Conservation (phyloP, 2,329 filamentous ascomycete species). For the Mycogone perniciosa region DNA sequence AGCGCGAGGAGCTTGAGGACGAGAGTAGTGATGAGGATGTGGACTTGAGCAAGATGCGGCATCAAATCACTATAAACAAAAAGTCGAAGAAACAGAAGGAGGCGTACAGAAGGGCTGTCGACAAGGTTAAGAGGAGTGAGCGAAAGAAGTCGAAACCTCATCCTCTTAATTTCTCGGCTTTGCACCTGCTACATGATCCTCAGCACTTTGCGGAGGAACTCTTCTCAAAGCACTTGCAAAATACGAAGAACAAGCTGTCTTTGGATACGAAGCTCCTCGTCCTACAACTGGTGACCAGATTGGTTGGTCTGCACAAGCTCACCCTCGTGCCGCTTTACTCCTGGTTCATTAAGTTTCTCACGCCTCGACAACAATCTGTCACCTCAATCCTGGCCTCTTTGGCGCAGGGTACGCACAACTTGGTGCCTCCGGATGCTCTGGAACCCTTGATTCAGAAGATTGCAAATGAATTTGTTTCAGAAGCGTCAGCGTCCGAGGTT, state of each 20-base stretch:
- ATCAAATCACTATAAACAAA: slow-evolving; percentile 89
- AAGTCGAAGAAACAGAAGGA: slow-evolving; percentile 86
- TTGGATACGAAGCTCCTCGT: slow-evolving; percentile 88
- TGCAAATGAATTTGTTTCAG: slow-evolving; percentile 95
- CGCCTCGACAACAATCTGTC: slow-evolving; percentile 79
- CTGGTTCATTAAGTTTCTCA: slow-evolving; percentile 91
- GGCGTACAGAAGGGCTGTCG: slow-evolving; percentile 70
- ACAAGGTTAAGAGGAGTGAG: slow-evolving; percentile 76
- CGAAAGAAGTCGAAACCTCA: slow-evolving; percentile 84
- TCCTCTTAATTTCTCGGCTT: slow-evolving; percentile 88
- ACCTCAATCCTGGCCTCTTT: slow-evolving; percentile 90
- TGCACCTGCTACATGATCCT: slow-evolving; percentile 89
- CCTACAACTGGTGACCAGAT: slow-evolving; percentile 79
- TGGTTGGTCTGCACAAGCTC: slow-evolving; percentile 89
- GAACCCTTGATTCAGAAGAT: slow-evolving; percentile 93
- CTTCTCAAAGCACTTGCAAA: slow-evolving; percentile 87
- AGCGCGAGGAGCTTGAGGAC: slow-evolving; percentile 87
- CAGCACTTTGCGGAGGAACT: slow-evolving; percentile 88
- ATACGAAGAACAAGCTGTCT: slow-evolving; percentile 74
- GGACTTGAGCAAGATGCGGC: slow-evolving; percentile 75
- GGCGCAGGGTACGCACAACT: slow-evolving; percentile 82
- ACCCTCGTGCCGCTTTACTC: slow-evolving; percentile 88
- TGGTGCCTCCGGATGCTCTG: slow-evolving; percentile 86
- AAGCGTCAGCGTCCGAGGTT: slow-evolving; percentile 85
- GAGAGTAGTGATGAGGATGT: slow-evolving; percentile 75